phyloP scores from a whole-genome alignment of 495 filamentous ascomycete species.

The Tuber umbilicatum region DNA sequence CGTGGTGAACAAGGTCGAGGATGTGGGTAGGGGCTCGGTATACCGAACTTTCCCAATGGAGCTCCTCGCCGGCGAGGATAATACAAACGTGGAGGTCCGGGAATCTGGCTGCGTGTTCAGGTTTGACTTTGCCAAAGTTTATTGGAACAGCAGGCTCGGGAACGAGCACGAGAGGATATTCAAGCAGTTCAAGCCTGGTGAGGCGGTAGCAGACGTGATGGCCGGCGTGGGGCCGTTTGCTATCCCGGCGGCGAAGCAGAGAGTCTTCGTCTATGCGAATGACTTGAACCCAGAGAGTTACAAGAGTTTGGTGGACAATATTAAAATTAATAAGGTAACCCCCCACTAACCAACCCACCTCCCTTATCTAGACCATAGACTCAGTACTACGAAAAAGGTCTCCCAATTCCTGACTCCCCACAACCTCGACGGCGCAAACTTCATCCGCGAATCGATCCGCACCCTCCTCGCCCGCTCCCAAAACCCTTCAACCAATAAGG shows the following conservation, averaged over 20 bases:
- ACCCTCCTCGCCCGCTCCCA: slow-evolving; percentile 52
- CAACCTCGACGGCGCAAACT: slow-evolving; percentile 70
- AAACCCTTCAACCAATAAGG: slow-evolving; percentile 48
- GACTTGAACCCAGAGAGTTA: slow-evolving; percentile 91
- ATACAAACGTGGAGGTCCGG: slow-evolving; percentile 69
- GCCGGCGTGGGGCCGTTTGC: slow-evolving; percentile 95
- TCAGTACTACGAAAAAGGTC: slow-evolving; percentile 49
- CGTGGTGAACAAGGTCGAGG: slow-evolving; percentile 92
- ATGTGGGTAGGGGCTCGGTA: slow-evolving; percentile 73
- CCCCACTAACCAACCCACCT: not conserved
- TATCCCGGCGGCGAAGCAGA: slow-evolving; percentile 79
- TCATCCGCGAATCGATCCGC: slow-evolving; percentile 64
- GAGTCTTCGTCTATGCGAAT: slow-evolving; percentile 93
- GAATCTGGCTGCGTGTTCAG: slow-evolving; percentile 59
- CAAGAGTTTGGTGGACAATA: slow-evolving; percentile 60
- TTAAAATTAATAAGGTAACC: slow-evolving; percentile 67
- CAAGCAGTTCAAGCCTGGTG: slow-evolving; percentile 67
- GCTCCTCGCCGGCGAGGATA: slow-evolving; percentile 69
- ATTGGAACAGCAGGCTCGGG: slow-evolving; percentile 90
- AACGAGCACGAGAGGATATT: slow-evolving; percentile 81
- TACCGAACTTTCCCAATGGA: slow-evolving; percentile 94
- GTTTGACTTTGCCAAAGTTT: slow-evolving; percentile 81
- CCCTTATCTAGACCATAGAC: not conserved
- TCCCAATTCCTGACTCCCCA: slow-evolving; percentile 64
- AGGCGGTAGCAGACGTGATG: slow-evolving; percentile 96